These are phyloP conservation scores for Sinapis alba DNA, from an alignment of 441 rosid genomes.

Conservation along the genomic window DNA sequence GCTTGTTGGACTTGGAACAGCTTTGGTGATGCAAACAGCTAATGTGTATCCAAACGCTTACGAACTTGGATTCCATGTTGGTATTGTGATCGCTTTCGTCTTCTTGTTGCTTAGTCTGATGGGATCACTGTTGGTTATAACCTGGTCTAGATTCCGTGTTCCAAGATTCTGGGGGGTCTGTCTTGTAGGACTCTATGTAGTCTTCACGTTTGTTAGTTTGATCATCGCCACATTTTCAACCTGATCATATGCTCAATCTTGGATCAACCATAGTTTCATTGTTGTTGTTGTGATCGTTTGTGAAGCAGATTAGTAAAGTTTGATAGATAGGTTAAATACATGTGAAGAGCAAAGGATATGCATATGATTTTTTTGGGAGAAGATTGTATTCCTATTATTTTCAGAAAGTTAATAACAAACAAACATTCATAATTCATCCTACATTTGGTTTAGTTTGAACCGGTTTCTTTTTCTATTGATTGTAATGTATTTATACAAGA, in stretches of 20 bases:
- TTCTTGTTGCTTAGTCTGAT: constrained; percentile 87
- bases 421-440: neutral
- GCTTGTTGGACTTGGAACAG: constrained; percentile 93
- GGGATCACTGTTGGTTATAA: constrained; percentile 91
- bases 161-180: constrained; percentile 93
- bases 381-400: neutral
- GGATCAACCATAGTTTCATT: neutral
- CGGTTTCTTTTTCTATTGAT: neutral
- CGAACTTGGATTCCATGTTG: constrained; percentile 70
- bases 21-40: constrained; percentile 79
- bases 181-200: constrained; percentile 81
- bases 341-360: constrained; percentile 18
- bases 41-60: constrained; percentile 78
- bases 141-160: constrained; percentile 92
- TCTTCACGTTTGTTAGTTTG: constrained; percentile 69
- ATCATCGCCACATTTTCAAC: constrained; percentile 62
- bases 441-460: neutral
- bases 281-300: constrained; percentile 4
- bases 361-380: neutral
- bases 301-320: neutral
- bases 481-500: neutral
- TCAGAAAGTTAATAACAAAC: neutral
- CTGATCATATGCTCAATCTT: constrained; percentile 33
- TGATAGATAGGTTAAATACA: constrained; percentile 15
- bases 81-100: constrained; percentile 84